A percentile compares a stretch with the other conserved stretches of the same genome.
phyloP scores from a whole-genome alignment of 371 early-diverging fungal genomes.

The Smittium mucronatum region DNA sequence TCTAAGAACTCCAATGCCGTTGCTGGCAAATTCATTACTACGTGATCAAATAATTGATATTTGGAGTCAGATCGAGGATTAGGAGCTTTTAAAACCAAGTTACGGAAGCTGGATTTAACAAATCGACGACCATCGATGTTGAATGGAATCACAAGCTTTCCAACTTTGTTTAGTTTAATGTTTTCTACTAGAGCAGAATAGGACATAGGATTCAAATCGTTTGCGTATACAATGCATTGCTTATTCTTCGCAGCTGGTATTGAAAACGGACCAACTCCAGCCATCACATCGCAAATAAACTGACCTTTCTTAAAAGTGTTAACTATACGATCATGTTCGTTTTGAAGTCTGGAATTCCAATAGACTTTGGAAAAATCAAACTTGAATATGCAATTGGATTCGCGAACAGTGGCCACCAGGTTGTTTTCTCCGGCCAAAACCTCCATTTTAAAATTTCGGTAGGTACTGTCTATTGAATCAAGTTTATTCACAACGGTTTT shows the following conservation, averaged over 20 bases:
- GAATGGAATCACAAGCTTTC: constrained; percentile 50
- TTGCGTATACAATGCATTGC: constrained; percentile 82
- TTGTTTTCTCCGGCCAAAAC: constrained; percentile 79
- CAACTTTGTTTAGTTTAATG: constrained; percentile 64
- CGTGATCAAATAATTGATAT: constrained; percentile 69
- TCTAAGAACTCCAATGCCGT: constrained; percentile 90
- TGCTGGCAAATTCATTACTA: constrained; percentile 95
- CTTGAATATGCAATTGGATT: constrained; percentile 78
- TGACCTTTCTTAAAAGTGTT: constrained; percentile 56
- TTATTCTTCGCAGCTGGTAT: constrained; percentile 78
- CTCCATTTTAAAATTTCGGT: constrained; percentile 94
- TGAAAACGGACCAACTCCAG: constrained; percentile 98
- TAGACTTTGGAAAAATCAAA: constrained; percentile 97
- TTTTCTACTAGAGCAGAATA: constrained; percentile 71
- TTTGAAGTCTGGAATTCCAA: constrained; percentile 97
- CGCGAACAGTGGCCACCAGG: constrained; percentile 77
- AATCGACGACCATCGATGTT: constrained; percentile 90
- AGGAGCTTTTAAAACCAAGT: constrained; percentile 4
- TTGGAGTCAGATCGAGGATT: constrained; percentile 7
- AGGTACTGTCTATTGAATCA: constrained; percentile 87
- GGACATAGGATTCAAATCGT: constrained; percentile 94
- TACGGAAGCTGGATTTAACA: constrained; percentile 49
- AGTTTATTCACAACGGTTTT: constrained; percentile 92
- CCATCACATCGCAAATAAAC: constrained; percentile 90
- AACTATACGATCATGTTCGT: constrained; percentile 88